Conservation (phyloP, 1,284 basidiomycete species). For the Puccinia polysora region DNA sequence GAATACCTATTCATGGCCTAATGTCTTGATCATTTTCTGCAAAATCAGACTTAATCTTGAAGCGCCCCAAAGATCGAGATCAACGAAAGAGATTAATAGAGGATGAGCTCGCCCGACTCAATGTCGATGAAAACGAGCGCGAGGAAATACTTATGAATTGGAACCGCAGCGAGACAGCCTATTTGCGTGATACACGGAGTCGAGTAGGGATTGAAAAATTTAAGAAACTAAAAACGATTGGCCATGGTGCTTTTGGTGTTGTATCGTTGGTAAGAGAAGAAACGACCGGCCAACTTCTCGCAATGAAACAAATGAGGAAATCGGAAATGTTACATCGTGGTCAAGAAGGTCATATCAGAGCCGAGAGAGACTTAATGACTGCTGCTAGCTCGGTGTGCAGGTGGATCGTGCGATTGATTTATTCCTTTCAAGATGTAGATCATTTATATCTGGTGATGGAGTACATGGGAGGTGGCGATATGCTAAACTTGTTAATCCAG, state of each 20-base stretch:
- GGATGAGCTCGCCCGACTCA: conserved; percentile 71
- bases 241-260: conserved; percentile 94
- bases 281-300: conserved; percentile 72
- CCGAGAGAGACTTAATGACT: conserved; percentile 81
- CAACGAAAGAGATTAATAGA: conserved; percentile 79
- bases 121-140: conserved; percentile 67
- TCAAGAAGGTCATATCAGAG: conserved; percentile 93
- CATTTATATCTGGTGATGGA: conserved; percentile 73
- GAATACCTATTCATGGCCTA: background rate
- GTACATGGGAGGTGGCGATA: conserved; percentile 84
- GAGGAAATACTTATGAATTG: conserved; percentile 68
- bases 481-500: conserved; percentile 90
- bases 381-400: conserved; percentile 62
- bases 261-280: conserved; percentile 84
- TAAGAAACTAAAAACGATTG: conserved; percentile 85
- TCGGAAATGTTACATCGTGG: conserved; percentile 94
- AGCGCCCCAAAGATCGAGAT: conserved; percentile 65
- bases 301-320: conserved; percentile 97
- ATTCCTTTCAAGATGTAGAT: conserved; percentile 82
- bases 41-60: conserved; percentile 66
- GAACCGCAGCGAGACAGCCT: conserved; percentile 79
- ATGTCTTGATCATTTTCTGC: background rate
- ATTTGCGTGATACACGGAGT: conserved; percentile 74
- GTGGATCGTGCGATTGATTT: conserved; percentile 90
- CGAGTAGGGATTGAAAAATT: conserved; percentile 81